Conservation (phyloP, 1,284 basidiomycete genomes). For the Boletus nobilissimus region DNA sequence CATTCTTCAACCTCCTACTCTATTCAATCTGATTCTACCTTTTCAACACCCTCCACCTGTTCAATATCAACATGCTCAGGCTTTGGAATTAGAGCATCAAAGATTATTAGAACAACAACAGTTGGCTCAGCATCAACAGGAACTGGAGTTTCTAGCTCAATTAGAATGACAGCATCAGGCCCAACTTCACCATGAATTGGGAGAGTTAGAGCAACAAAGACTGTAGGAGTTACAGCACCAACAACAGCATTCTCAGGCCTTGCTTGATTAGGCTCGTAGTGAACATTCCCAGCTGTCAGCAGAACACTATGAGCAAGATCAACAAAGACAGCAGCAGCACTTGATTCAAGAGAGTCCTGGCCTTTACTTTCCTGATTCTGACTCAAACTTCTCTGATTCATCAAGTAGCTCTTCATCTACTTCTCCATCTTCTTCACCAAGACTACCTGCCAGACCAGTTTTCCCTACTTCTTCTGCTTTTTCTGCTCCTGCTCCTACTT, state of each 20-base stretch:
- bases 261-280: neutral
- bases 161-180: neutral
- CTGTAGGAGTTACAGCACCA: neutral
- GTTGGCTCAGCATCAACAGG: neutral
- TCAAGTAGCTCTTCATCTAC: neutral
- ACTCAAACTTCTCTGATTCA: neutral
- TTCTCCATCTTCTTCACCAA: too few relatives aligned
- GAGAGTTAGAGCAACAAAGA: neutral
- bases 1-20: neutral
- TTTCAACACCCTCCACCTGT: too few relatives aligned
- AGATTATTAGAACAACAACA: neutral
- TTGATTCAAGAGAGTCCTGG: neutral
- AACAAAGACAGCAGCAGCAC: neutral
- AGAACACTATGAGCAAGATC: slow-evolving; percentile 22
- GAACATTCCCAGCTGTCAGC: slow-evolving; percentile 11
- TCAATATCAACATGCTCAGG: too few relatives aligned
- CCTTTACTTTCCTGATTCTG: neutral
- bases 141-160: neutral
- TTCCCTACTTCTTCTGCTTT: too few relatives aligned
- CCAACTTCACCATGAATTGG: too few relatives aligned
- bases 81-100: neutral
- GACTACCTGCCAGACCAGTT: too few relatives aligned
- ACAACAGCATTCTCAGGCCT: neutral
- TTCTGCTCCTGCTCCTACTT: too few relatives aligned
- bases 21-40: too few relatives aligned